Evolutionary conservation across 139 green algal species (phyloP), one percentile per base, ranked within the genome.

Genomic region (Picochlorum costavermella): DNA sequence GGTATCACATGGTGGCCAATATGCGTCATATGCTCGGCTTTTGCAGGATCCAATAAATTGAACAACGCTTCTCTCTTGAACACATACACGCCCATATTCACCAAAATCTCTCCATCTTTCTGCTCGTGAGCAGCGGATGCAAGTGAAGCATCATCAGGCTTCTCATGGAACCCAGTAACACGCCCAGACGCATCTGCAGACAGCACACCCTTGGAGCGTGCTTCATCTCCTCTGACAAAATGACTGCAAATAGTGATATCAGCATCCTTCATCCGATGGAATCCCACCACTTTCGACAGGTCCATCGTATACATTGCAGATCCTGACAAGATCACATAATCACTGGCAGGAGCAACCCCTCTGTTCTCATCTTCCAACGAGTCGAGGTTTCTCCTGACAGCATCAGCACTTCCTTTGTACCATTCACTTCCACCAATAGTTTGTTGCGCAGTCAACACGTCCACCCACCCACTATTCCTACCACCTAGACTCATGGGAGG

Each of bases 31-130:
- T 33, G 78, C 77, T 61, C 58, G 70, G 4, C 69, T 44, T 59
- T 74, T 60, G 74, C 77, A 78, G 69, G 81, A 25, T 46, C 67
- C 55, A 71, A 62, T 43, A 77, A 65, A 25, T 56, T 57, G 60
- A 78, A 73, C 30, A 78, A 53, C 23, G 71, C 71, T 64, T 74
- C 68, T n/a, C 78, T 63, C 70, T 79, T 86, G 80, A 88, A 87
- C 25, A 90, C 70, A 67, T 92, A 92, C 74, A 95, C 86, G 33
- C 87, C 87, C 87, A 95, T 95, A 67, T 74, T 84, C 13, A 86
- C 87, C 65, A 90, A 79, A 78, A 73, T 92, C 25, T 28, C 25
- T 1, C 60, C 60, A 14, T 56, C 30, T 2, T 63, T 29, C 9
- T 30, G 20, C n/a, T 59, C n/a, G 17, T 23, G 46, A 53, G 46